Evolutionary conservation across 2,329 filamentous ascomycete genomes (phyloP), one percentile per base, ranked within the genome.

Genomic region (Teratosphaeriaceae sp.): DNA sequence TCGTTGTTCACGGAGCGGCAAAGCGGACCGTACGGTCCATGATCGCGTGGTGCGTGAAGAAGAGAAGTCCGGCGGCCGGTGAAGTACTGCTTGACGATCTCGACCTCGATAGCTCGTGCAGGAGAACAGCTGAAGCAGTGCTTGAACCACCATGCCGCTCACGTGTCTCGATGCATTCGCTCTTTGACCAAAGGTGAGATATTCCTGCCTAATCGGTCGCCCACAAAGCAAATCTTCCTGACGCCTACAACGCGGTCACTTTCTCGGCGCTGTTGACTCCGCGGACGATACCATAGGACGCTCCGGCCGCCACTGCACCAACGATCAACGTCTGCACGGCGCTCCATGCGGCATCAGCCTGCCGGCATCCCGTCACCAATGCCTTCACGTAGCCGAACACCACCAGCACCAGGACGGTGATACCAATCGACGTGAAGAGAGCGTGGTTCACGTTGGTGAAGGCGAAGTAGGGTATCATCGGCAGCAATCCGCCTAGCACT

Each of bases 391-490:
- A 76, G 0, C 74, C 74, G 46, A 77, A 77, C 6, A 68, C 38
- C 37, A 76, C 61, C 21, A 77, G 56, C 1, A 72, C 67, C 16
- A 75, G 49, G 1, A 62, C 65, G 50, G 74, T 75, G 13, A 74
- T 68, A n/a, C 65, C 69, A 40, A 76, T 73, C n/a, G 70, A 74
- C 54, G 66, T 67, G 46, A 67, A 68, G 33, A 74, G 59, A 1
- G 68, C 71, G 26, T 63, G 51, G 4, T 60, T 57, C 20, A 69
- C 63, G 9, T 66, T 48, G 29, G 60, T 49, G 45, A 66, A 59
- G 16, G 58, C 56, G 48, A 78, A 76, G 54, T 77, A 77, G 1
- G 74, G 74, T 0, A 75, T 61, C 51, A 77, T 65, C 5, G 74
- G 73, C 9, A 67, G 47, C 6, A 68, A 42, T 3, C 65, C 65